phyloP scores from a whole-genome alignment of 345 rosid genomes.

The Populus pruinosa region DNA sequence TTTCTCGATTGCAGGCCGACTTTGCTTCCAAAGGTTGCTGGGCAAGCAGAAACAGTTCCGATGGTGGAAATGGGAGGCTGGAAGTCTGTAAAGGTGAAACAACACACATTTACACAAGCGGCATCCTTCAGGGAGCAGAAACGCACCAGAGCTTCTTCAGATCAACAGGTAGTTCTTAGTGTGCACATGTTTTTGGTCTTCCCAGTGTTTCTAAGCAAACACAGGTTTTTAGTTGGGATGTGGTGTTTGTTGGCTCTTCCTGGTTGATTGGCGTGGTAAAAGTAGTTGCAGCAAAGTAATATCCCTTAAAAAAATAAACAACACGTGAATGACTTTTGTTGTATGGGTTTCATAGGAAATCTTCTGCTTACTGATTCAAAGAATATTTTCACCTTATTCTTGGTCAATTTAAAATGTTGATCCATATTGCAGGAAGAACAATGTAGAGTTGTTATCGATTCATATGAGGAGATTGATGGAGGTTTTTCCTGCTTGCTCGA shows the following conservation, averaged over 20 bases:
- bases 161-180: constrained; percentile 35
- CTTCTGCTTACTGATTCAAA: background rate
- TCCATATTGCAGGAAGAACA: constrained; percentile 44
- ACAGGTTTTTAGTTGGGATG: background rate
- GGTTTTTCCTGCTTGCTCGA: constrained; percentile 71
- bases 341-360: constrained; percentile 4
- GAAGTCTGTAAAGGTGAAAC: constrained; percentile 52
- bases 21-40: constrained; percentile 23
- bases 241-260: background rate
- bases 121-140: constrained; percentile 18
- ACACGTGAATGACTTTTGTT: background rate
- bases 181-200: background rate
- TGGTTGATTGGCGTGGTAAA: background rate
- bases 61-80: constrained; percentile 56
- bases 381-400: background rate
- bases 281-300: background rate
- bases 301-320: background rate
- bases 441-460: constrained; percentile 43
- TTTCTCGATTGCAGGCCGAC: constrained; percentile 41
- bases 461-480: constrained; percentile 77
- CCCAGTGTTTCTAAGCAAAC: background rate
- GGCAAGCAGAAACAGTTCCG: constrained; percentile 27
- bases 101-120: constrained; percentile 20
- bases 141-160: constrained; percentile 31
- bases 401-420: background rate